A percentile compares a stretch with the other conserved stretches of the same genome.
Conservation (phyloP, 179 eudicot genomes). For the Silene vulgaris region DNA sequence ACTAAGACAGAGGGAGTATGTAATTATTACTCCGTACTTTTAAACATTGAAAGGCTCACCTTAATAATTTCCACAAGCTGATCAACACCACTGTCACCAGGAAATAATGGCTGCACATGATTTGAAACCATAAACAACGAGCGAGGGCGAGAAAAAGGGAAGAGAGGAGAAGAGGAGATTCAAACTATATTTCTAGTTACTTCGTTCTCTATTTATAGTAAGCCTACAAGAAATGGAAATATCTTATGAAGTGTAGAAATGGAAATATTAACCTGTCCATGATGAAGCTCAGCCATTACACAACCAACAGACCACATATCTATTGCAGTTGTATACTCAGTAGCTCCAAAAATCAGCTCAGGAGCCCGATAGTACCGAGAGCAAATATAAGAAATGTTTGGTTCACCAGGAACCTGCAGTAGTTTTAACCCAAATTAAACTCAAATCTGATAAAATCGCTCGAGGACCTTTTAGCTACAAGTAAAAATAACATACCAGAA, state of each 20-base stretch:
- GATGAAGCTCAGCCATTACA: slow-evolving; percentile 73
- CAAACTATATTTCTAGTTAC: too few species aligned
- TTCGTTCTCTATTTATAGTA: too few species aligned
- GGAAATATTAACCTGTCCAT: slow-evolving; percentile 55
- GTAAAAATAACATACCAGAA: slow-evolving; percentile 50
- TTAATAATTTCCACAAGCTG: slow-evolving; percentile 91
- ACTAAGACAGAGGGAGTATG: too few species aligned
- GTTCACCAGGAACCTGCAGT: slow-evolving; percentile 78
- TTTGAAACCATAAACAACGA: slow-evolving; percentile 8
- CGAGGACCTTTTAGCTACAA: neutral
- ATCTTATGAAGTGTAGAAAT: neutral
- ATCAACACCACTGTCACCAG: slow-evolving; percentile 94
- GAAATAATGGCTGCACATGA: slow-evolving; percentile 75
- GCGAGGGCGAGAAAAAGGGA: neutral
- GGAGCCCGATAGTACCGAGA: slow-evolving; percentile 91
- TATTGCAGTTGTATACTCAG: slow-evolving; percentile 80
- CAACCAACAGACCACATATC: slow-evolving; percentile 95
- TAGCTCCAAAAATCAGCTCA: slow-evolving; percentile 82
- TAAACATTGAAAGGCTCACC: slow-evolving; percentile 32
- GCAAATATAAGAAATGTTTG: slow-evolving; percentile 84
- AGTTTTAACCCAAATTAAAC: slow-evolving; percentile 11
- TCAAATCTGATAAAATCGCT: slow-evolving; percentile 8
- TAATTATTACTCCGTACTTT: neutral
- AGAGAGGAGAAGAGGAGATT: neutral
- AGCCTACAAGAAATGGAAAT: too few species aligned